These are phyloP conservation scores for Polymyxa betae DNA, from an alignment of 208 protist species.

Conservation along the genomic window DNA sequence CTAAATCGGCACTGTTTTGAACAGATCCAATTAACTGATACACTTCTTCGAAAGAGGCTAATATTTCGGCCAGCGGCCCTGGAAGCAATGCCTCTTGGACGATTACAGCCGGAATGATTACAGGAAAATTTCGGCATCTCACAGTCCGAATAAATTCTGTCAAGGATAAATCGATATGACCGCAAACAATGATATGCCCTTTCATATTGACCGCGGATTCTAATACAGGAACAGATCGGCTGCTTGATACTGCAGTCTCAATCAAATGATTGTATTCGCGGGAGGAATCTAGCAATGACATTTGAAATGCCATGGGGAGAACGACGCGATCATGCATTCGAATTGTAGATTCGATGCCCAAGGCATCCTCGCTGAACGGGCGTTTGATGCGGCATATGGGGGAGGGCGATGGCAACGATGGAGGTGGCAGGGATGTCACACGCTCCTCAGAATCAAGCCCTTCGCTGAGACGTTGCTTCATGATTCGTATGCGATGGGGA, in stretches of 20 bases:
- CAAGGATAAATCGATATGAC: conserved; percentile 3
- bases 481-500: conserved; percentile 35
- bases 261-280: not conserved
- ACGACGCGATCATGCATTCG: conserved; percentile 34
- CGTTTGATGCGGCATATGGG: not conserved
- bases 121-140: not conserved
- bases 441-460: not conserved
- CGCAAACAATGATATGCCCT: conserved; percentile 45
- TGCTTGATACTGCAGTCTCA: not conserved
- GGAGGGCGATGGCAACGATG: not conserved
- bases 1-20: conserved; percentile 6
- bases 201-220: not conserved
- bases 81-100: not conserved
- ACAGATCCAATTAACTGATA: conserved; percentile 8
- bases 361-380: not conserved
- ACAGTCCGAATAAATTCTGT: not conserved
- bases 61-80: not conserved
- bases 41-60: not conserved
- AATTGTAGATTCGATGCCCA: conserved; percentile 3
- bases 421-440: not conserved
- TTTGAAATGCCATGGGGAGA: conserved; percentile 42
- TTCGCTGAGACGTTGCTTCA: conserved; percentile 10
- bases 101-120: conserved; percentile 1
- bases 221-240: not conserved
- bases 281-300: conserved; percentile 20